These are phyloP conservation scores for Trichosporon inkin DNA, from an alignment of 1,284 basidiomycete species.

Conservation along the genomic window DNA sequence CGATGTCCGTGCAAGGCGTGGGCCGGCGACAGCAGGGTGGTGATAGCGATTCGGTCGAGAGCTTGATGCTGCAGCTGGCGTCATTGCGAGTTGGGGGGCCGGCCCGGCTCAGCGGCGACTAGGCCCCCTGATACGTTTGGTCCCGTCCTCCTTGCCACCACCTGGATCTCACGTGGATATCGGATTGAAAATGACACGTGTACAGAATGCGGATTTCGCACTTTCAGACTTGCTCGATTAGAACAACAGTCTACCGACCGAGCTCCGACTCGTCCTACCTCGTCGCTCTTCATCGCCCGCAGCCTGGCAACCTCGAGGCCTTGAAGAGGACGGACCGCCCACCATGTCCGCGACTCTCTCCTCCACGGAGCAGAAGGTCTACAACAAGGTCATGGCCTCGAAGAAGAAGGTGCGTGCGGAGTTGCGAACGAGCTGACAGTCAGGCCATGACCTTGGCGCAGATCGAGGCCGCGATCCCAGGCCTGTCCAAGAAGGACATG, in stretches of 20 bases:
- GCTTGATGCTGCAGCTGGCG: not conserved
- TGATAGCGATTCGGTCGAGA: not conserved
- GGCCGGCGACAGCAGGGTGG: not conserved
- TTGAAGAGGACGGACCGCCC: slow-evolving; percentile 9
- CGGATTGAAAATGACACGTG: not conserved
- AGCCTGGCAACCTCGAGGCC: slow-evolving; percentile 8
- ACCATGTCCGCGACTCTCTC: slow-evolving; percentile 35
- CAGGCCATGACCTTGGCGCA: slow-evolving; percentile 32
- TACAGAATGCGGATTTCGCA: slow-evolving; percentile 9
- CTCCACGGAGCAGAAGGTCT: slow-evolving; percentile 45
- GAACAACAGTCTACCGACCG: not conserved
- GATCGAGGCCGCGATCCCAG: slow-evolving; percentile 29
- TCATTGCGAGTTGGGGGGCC: not conserved
- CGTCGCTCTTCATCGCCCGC: slow-evolving; percentile 1
- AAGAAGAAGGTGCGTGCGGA: slow-evolving; percentile 37
- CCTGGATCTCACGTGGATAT: not conserved
- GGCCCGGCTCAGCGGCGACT: not conserved
- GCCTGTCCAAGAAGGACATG: slow-evolving; percentile 27
- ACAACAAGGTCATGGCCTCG: slow-evolving; percentile 42
- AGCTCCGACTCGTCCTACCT: not conserved
- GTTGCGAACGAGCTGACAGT: slow-evolving; percentile 8
- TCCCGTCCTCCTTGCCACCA: not conserved
- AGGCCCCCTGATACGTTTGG: not conserved
- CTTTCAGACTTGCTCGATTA: not conserved
- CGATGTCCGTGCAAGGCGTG: not conserved